Percentiles rank a stretch among this genome's conserved stretches.
phyloP scores from a whole-genome alignment of 2,329 filamentous ascomycete species.

The Aureobasidium leucospermi region DNA sequence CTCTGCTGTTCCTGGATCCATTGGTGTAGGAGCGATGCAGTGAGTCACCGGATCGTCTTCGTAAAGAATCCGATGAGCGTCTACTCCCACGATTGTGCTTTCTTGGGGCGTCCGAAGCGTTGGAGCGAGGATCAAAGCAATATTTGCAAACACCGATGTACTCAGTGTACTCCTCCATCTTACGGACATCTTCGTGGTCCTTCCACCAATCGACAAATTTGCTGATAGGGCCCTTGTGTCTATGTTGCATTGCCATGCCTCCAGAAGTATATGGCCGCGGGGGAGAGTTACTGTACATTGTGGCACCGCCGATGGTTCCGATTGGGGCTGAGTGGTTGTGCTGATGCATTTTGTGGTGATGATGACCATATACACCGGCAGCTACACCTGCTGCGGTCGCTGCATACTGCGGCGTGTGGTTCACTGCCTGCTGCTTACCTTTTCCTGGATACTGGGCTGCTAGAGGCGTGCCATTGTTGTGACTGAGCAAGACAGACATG shows the following conservation, averaged over 20 bases:
- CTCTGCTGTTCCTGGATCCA: conserved; percentile 30
- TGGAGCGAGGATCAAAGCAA: conserved; percentile 56
- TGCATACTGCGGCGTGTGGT: conserved; percentile 26
- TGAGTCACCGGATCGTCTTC: conserved; percentile 27
- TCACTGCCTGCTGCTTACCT: conserved; percentile 37
- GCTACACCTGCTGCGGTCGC: conserved; percentile 15
- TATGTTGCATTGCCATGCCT: conserved; percentile 42
- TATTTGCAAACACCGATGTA: conserved; percentile 58
- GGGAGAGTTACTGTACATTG: background rate
- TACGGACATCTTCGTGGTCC: conserved; percentile 56
- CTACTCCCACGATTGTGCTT: conserved; percentile 49
- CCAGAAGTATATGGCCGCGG: conserved; percentile 21
- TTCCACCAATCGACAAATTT: conserved; percentile 55
- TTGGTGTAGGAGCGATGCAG: conserved; percentile 20
- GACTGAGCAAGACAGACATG: background rate
- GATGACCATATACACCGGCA: conserved; percentile 15
- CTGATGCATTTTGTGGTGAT: conserved; percentile 21
- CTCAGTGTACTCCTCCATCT: conserved; percentile 62
- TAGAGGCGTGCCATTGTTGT: conserved; percentile 17
- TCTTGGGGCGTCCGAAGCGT: conserved; percentile 50
- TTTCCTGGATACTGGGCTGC: background rate
- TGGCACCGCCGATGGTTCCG: conserved; percentile 16
- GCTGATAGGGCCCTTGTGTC: conserved; percentile 49
- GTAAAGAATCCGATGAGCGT: conserved; percentile 36
- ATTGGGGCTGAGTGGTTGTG: conserved; percentile 21